A percentile compares a stretch with the other conserved stretches of the same genome.
phyloP scores from a whole-genome alignment of 2,329 filamentous ascomycete genomes.

The Arachnopeziza araneosa region DNA sequence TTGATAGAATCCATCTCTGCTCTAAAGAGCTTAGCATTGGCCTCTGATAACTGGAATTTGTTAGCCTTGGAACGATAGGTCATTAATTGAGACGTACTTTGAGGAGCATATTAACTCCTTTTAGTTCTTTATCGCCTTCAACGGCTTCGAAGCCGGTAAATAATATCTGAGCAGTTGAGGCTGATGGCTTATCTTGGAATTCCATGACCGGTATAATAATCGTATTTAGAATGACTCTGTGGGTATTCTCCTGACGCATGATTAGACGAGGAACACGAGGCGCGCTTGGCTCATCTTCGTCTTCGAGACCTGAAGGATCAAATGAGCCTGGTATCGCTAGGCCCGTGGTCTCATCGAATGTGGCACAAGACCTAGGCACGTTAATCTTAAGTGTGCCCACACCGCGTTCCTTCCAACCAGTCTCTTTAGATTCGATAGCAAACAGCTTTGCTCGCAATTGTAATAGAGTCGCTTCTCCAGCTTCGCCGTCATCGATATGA shows the following conservation, averaged over 20 bases:
- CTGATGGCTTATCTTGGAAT: conserved; percentile 69
- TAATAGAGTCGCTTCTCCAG: conserved; percentile 71
- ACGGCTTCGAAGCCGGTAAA: conserved; percentile 62
- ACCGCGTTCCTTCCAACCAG: conserved; percentile 83
- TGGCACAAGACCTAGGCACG: conserved; percentile 52
- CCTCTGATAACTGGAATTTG: conserved; percentile 27
- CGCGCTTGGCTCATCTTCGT: conserved; percentile 30
- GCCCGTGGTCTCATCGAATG: conserved; percentile 46
- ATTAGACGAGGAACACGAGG: conserved; percentile 63
- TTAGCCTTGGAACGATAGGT: conserved; percentile 10
- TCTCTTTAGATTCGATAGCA: conserved; percentile 57
- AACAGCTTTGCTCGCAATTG: conserved; percentile 80
- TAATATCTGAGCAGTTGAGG: conserved; percentile 48
- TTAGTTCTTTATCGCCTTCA: conserved; percentile 48
- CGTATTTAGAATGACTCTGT: conserved; percentile 82
- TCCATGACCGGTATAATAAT: conserved; percentile 72
- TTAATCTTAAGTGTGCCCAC: conserved; percentile 82
- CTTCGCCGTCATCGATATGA: conserved; percentile 77
- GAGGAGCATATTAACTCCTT: conserved; percentile 54
- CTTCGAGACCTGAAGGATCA: conserved; percentile 48
- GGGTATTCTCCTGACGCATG: conserved; percentile 86
- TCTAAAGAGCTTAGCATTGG: conserved; percentile 28
- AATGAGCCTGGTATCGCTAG: conserved; percentile 47
- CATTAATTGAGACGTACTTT: conserved; percentile 42
- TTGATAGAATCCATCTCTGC: conserved; percentile 33